Evolutionary conservation across 2,329 filamentous ascomycete genomes (phyloP).

Genomic region (Penicillium italicum): DNA sequence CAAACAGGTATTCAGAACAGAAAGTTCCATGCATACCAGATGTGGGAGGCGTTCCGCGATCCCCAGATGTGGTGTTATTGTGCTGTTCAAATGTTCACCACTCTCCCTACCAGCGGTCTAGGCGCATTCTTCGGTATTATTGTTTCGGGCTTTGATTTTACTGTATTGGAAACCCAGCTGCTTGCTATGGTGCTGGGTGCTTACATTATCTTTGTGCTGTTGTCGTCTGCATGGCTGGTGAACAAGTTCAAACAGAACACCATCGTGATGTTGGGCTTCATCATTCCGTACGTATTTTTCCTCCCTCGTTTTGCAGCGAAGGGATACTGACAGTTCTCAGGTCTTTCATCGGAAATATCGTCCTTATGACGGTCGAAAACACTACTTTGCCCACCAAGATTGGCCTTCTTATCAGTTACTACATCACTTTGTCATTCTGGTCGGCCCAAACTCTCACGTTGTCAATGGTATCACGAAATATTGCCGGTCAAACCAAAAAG

Average conservation of each 20-base stretch:
- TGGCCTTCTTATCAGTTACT: slow-evolving; percentile 69
- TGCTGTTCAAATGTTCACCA: slow-evolving; percentile 66
- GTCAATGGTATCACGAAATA: slow-evolving; percentile 65
- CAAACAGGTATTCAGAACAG: slow-evolving; percentile 61
- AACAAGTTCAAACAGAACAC: slow-evolving; percentile 68
- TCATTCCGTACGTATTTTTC: slow-evolving; percentile 56
- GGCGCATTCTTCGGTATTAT: slow-evolving; percentile 73
- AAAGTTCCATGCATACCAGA: slow-evolving; percentile 52
- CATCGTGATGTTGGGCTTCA: slow-evolving; percentile 61
- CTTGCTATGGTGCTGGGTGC: slow-evolving; percentile 69
- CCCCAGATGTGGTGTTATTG: slow-evolving; percentile 65
- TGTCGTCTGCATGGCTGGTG: slow-evolving; percentile 64
- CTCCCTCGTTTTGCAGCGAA: background rate
- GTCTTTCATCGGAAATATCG: slow-evolving; percentile 67
- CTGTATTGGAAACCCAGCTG: slow-evolving; percentile 64
- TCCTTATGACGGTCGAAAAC: slow-evolving; percentile 64
- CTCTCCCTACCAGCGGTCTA: slow-evolving; percentile 67
- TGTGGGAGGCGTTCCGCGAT: slow-evolving; percentile 59
- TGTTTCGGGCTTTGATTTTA: slow-evolving; percentile 66
- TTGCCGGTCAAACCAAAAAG: slow-evolving; percentile 73
- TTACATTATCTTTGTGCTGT: slow-evolving; percentile 68
- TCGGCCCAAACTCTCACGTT: slow-evolving; percentile 65
- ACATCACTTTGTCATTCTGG: slow-evolving; percentile 75
- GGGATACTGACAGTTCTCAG: slow-evolving; percentile 33
- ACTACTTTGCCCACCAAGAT: slow-evolving; percentile 55